Percentiles rank a stretch among this genome's conserved stretches.
phyloP scores from a whole-genome alignment of 2,329 filamentous ascomycete species.

The Fusarium proliferatum region DNA sequence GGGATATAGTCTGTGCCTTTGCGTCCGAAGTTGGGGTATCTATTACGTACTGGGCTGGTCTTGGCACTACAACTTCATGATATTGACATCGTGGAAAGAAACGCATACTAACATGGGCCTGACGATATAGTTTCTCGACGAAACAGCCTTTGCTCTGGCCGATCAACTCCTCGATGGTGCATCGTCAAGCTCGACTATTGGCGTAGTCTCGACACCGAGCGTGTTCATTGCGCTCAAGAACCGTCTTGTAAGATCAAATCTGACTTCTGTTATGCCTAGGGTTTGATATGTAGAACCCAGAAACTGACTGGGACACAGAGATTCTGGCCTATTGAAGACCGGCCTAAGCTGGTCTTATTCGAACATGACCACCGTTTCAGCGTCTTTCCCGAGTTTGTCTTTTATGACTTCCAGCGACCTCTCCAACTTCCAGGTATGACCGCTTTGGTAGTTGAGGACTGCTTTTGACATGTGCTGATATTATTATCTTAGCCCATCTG shows the following conservation, averaged over 20 bases:
- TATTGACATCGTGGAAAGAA: conserved; percentile 3
- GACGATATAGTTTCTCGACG: conserved; percentile 72
- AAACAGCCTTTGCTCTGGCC: conserved; percentile 74
- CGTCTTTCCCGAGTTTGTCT: conserved; percentile 78
- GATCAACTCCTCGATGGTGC: conserved; percentile 72
- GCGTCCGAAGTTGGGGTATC: conserved; percentile 22
- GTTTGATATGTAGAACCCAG: background rate
- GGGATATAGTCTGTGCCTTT: conserved; percentile 11
- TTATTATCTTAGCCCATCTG: conserved; percentile 57
- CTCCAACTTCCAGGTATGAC: conserved; percentile 68
- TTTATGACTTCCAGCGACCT: conserved; percentile 79
- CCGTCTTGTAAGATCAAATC: conserved; percentile 57
- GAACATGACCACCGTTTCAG: conserved; percentile 80
- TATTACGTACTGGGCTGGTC: conserved; percentile 40
- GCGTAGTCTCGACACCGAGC: conserved; percentile 79
- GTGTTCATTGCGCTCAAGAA: conserved; percentile 83
- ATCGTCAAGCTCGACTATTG: conserved; percentile 68
- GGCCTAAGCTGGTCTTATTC: conserved; percentile 72
- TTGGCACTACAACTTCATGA: conserved; percentile 36
- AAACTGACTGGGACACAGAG: conserved; percentile 32
- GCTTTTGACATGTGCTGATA: background rate
- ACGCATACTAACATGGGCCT: conserved; percentile 15
- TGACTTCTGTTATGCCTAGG: background rate
- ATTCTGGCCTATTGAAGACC: conserved; percentile 37
- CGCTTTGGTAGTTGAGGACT: background rate